These are phyloP conservation scores for Microascus cirrosus DNA, from an alignment of 2,329 filamentous ascomycete genomes.

Conservation along the genomic window DNA sequence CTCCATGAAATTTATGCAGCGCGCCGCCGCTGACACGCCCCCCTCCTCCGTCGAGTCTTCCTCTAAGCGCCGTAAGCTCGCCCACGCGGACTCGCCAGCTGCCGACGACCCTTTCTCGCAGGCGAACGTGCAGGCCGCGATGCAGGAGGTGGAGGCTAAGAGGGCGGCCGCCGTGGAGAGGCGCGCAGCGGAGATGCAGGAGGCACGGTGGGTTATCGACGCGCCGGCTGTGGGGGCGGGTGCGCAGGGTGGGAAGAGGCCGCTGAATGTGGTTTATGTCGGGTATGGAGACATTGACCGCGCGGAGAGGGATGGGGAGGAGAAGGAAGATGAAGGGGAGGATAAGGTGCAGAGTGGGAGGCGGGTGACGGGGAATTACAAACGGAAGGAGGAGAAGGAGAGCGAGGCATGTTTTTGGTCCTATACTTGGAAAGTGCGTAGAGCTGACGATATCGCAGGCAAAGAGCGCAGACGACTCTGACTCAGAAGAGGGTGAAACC, in stretches of 20 bases:
- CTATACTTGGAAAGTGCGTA: neutral
- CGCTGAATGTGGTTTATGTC: conserved; percentile 2
- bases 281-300: conserved; percentile 4
- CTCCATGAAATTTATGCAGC: conserved; percentile 98
- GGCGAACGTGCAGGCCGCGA: conserved; percentile 48
- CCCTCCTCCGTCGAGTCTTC: conserved; percentile 36
- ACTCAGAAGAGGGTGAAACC: neutral
- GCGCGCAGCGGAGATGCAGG: conserved; percentile 50
- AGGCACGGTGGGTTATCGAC: conserved; percentile 67
- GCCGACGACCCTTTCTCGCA: conserved; percentile 12
- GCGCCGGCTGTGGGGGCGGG: conserved; percentile 20
- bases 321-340: neutral
- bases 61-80: conserved; percentile 52
- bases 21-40: conserved; percentile 33
- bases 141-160: conserved; percentile 57
- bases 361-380: conserved; percentile 2
- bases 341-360: conserved; percentile 1
- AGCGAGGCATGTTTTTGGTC: neutral
- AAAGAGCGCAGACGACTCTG: neutral
- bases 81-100: conserved; percentile 20
- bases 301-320: neutral
- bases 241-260: conserved; percentile 1
- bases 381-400: conserved; percentile 2
- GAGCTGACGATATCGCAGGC: neutral
- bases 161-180: conserved; percentile 49